A percentile compares a stretch with the other conserved stretches of the same genome.
phyloP scores from a whole-genome alignment of 768 basidiomycete species.

The Russula compacta region DNA sequence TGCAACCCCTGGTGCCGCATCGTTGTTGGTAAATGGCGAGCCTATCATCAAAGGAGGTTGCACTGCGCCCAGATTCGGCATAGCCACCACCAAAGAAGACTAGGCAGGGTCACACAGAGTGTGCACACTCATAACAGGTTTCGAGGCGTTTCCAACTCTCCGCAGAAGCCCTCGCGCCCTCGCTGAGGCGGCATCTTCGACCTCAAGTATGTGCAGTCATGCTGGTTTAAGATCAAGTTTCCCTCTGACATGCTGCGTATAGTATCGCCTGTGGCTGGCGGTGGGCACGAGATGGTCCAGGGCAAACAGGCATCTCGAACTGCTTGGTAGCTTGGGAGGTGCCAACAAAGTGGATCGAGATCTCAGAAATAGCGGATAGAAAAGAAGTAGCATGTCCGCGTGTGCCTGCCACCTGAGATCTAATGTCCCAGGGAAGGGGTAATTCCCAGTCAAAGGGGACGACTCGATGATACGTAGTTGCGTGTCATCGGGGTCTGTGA shows the following conservation, averaged over 20 bases:
- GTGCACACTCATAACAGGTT: constrained; percentile 66
- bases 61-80: constrained; percentile 57
- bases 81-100: constrained; percentile 62
- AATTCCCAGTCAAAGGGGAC: no score
- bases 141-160: constrained; percentile 66
- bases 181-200: constrained; percentile 74
- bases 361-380: constrained; percentile 29
- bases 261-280: constrained; percentile 54
- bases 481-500: no score
- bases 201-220: constrained; percentile 47
- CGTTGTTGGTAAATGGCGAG: constrained; percentile 44
- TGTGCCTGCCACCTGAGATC: no score
- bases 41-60: constrained; percentile 61
- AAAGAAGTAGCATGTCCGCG: neutral
- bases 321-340: constrained; percentile 62
- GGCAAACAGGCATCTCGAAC: constrained; percentile 69
- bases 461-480: no score
- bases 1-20: constrained; percentile 78
- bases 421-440: no score
- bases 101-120: constrained; percentile 76
- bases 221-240: neutral
- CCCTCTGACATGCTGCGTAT: neutral
- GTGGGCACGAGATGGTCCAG: constrained; percentile 68
- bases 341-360: constrained; percentile 74
- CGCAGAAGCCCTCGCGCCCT: constrained; percentile 47